Evolutionary conservation across 345 rosid species (phyloP), one percentile per base, ranked within the genome.

Genomic region (Sonneratia alba): DNA sequence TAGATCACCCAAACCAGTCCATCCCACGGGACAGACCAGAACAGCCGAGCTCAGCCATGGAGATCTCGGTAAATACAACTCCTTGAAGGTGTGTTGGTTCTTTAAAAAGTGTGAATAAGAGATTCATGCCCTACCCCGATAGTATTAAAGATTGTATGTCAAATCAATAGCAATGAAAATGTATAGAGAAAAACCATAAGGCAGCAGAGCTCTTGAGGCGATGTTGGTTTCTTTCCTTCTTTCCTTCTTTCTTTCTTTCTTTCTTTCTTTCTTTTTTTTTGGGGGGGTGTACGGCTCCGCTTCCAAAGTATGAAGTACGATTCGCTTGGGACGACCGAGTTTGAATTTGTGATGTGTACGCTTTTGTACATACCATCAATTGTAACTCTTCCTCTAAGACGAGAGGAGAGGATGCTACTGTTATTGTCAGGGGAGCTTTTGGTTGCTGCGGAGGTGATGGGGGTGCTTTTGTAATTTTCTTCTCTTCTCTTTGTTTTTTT

Each of bases 21-120:
- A 27, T 82, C 68, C 86, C 78, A 19, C 89, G 80, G 65, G 87
- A 83, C 68, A 82, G 72, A 36, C 77, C 80, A 66, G 92, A 70
- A 69, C 73, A 75, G 63, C 55, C 42, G 11, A 81, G 78, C 83
- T 77, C 87, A 12, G 77, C 82, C 6, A 87, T 77, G 57, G 84
- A 83, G 72, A 86, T 86, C 48, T 77, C 79, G 61, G 96, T 87
- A 85, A 86, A 86, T 81, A 79, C 82, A 71, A 85, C 86, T 69
- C 89, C 91, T 70, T 86, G 83, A 86, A 71, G 77, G 40, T 48
- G 72, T 71, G 55, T 32, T 42, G 36, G 15, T 38, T 15, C 36
- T 53, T 9, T 2, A 47, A 4, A 32, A 68, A 68, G 34, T 43
- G 56, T 68, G 70, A 45, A 68, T 68, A 67, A 67, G 49, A 14